These are phyloP conservation scores for Cordyceps cicadae DNA, from an alignment of 2,329 filamentous ascomycete genomes.

Conservation along the genomic window DNA sequence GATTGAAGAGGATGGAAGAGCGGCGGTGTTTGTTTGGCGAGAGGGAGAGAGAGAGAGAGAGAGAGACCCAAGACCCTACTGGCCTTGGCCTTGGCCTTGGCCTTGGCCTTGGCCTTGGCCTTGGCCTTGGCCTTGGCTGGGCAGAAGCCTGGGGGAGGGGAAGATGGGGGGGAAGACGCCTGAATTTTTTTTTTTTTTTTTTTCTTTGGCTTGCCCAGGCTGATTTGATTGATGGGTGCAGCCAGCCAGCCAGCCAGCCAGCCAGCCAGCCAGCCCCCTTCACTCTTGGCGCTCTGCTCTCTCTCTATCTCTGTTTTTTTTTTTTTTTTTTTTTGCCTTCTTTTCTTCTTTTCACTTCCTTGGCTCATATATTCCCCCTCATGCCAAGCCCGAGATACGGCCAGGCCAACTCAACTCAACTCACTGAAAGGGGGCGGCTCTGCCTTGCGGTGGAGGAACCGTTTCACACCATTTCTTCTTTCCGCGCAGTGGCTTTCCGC, in stretches of 20 bases:
- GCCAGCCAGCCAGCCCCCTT: background rate
- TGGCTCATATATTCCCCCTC: too few species aligned
- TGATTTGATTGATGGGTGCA: background rate
- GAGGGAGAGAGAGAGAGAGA: background rate
- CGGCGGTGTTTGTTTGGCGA: background rate
- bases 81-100: too few species aligned
- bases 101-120: too few species aligned
- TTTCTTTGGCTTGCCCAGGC: constrained; percentile 9
- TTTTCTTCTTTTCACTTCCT: too few species aligned
- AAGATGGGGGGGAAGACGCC: background rate
- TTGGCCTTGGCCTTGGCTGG: too few species aligned
- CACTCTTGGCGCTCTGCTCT: background rate
- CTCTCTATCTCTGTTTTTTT: too few species aligned
- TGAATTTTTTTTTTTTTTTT: constrained; percentile 11
- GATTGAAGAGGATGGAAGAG: background rate
- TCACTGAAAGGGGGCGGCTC: background rate
- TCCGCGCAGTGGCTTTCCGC: background rate
- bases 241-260: too few species aligned
- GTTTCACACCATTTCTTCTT: background rate
- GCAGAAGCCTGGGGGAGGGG: too few species aligned
- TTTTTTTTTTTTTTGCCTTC: too few species aligned
- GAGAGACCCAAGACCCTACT: background rate
- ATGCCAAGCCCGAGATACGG: constrained; percentile 4
- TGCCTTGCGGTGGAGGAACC: background rate
- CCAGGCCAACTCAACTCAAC: background rate